Evolutionary conservation across 805 yeast genomes (phyloP).

Genomic region (Candida sakaeoensis): DNA sequence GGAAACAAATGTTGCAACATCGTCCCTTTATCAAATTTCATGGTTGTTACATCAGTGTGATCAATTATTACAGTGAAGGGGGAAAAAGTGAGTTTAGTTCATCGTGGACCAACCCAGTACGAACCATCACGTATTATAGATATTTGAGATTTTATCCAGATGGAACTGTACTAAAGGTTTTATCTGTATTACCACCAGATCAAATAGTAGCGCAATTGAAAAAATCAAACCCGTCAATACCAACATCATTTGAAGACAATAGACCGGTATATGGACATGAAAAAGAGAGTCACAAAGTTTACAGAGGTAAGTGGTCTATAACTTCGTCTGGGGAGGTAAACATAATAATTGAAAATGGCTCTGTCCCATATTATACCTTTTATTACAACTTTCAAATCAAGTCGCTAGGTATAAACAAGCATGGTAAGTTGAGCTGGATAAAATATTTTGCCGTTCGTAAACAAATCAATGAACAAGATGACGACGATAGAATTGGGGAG

Average conservation of each 20-base stretch:
- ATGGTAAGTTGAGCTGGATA: slow-evolving; percentile 72
- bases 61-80: slow-evolving; percentile 83
- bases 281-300: slow-evolving; percentile 32
- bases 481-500: slow-evolving; percentile 48
- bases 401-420: slow-evolving; percentile 56
- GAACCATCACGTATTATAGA: slow-evolving; percentile 84
- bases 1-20: slow-evolving; percentile 50
- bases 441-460: slow-evolving; percentile 55
- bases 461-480: slow-evolving; percentile 16
- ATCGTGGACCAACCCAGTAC: slow-evolving; percentile 71
- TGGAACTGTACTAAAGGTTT: slow-evolving; percentile 68
- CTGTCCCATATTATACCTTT: slow-evolving; percentile 58
- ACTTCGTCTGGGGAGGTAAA: slow-evolving; percentile 48
- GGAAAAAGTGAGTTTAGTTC: slow-evolving; percentile 61
- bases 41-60: slow-evolving; percentile 83
- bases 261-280: slow-evolving; percentile 8
- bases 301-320: slow-evolving; percentile 56
- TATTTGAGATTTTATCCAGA: slow-evolving; percentile 77
- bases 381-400: slow-evolving; percentile 59
- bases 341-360: slow-evolving; percentile 52
- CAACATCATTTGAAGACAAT: slow-evolving; percentile 6
- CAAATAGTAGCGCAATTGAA: slow-evolving; percentile 57
- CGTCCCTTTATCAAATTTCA: slow-evolving; percentile 77
- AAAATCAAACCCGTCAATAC: slow-evolving; percentile 13
- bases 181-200: slow-evolving; percentile 70